phyloP scores from a whole-genome alignment of 768 basidiomycete species.

The Amanita subjunquillea region DNA sequence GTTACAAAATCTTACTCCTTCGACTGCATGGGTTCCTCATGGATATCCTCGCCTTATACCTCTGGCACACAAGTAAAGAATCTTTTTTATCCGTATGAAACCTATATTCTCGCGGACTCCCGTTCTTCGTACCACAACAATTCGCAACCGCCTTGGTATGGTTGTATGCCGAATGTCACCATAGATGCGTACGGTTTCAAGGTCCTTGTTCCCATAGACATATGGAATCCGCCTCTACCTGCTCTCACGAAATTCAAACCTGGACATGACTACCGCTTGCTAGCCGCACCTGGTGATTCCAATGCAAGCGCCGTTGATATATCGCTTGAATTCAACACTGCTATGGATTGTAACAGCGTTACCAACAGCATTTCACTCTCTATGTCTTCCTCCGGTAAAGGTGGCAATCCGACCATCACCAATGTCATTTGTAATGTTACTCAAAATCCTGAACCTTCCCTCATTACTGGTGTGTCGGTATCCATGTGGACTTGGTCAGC shows the following conservation, averaged over 20 bases:
- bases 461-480: slow-evolving; percentile 40
- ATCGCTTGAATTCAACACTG: slow-evolving; percentile 65
- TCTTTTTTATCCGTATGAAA: slow-evolving; percentile 77
- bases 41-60: slow-evolving; percentile 76
- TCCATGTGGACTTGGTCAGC: slow-evolving; percentile 69
- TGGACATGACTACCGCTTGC: slow-evolving; percentile 77
- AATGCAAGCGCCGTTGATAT: slow-evolving; percentile 56
- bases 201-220: slow-evolving; percentile 53
- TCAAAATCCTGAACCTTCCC: slow-evolving; percentile 34
- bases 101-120: slow-evolving; percentile 60
- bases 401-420: slow-evolving; percentile 43
- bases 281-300: slow-evolving; percentile 31
- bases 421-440: slow-evolving; percentile 39
- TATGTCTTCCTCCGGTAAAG: slow-evolving; percentile 59
- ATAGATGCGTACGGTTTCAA: slow-evolving; percentile 77
- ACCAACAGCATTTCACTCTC: slow-evolving; percentile 54
- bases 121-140: slow-evolving; percentile 51
- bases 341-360: slow-evolving; percentile 67
- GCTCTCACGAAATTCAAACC: slow-evolving; percentile 72
- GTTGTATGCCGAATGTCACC: slow-evolving; percentile 59
- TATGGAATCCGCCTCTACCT: slow-evolving; percentile 68
- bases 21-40: slow-evolving; percentile 44
- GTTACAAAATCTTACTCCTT: slow-evolving; percentile 50
- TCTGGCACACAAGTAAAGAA: slow-evolving; percentile 59
- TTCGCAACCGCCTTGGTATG: slow-evolving; percentile 51